Evolutionary conservation across 441 rosid species (phyloP).

Genomic region (Adansonia gregorii): DNA sequence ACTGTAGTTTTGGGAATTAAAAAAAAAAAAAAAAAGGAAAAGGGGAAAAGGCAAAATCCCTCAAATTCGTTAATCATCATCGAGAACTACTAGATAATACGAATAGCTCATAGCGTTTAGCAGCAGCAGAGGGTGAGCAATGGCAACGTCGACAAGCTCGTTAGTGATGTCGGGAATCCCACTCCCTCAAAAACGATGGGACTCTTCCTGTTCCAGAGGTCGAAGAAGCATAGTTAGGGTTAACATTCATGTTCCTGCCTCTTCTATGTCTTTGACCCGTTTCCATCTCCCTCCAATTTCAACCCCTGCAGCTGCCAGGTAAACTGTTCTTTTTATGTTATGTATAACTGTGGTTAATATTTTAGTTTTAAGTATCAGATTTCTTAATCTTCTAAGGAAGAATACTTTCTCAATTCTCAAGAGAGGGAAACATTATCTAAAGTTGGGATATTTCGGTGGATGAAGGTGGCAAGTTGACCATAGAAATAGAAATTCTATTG

Average conservation of each 20-base stretch:
- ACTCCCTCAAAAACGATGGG: slow-evolving; percentile 36
- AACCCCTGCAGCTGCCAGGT: slow-evolving; percentile 35
- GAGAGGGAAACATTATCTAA: background rate
- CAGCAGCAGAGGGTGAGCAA: slow-evolving; percentile 19
- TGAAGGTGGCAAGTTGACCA: slow-evolving; percentile 51
- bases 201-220: slow-evolving; percentile 28
- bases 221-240: slow-evolving; percentile 37
- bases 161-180: slow-evolving; percentile 40
- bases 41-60: background rate
- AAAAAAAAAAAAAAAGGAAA: background rate
- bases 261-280: slow-evolving; percentile 30
- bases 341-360: background rate
- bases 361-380: slow-evolving; percentile 2
- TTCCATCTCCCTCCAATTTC: slow-evolving; percentile 23
- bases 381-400: background rate
- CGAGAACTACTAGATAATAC: background rate
- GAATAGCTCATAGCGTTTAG: slow-evolving; percentile 1
- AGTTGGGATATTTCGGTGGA: slow-evolving; percentile 26
- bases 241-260: slow-evolving; percentile 26
- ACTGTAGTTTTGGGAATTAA: background rate
- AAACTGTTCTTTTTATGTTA: background rate
- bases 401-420: slow-evolving; percentile 6
- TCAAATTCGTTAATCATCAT: background rate
- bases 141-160: slow-evolving; percentile 54
- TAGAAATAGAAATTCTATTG: slow-evolving; percentile 34